phyloP scores from a whole-genome alignment of 1,139 yeast genomes.

The Blastobotrys indianensis region DNA sequence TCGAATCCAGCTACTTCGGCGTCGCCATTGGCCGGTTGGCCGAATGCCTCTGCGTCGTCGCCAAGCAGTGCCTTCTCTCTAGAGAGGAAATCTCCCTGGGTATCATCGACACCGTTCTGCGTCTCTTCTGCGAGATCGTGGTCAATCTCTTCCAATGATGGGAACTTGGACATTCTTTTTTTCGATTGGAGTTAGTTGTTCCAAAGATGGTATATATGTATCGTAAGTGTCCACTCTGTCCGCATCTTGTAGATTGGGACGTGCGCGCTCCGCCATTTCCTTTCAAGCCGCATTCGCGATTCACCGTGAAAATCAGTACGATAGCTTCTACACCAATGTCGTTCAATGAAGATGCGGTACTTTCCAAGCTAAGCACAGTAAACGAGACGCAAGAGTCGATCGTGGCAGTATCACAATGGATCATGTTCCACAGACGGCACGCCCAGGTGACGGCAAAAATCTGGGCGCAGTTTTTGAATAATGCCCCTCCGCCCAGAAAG shows the following conservation, averaged over 20 bases:
- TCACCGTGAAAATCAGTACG: not conserved
- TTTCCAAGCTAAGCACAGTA: conserved; percentile 51
- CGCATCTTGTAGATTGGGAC: not conserved
- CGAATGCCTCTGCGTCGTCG: conserved; percentile 63
- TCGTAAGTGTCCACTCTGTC: not conserved
- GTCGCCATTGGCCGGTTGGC: conserved; percentile 43
- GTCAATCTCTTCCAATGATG: conserved; percentile 59
- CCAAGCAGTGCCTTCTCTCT: conserved; percentile 85
- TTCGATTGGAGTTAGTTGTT: not conserved
- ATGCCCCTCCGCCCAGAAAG: conserved; percentile 42
- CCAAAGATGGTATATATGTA: not conserved
- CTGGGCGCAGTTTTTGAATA: conserved; percentile 50
- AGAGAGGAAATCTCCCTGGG: conserved; percentile 60
- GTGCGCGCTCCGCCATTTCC: conserved; percentile 2
- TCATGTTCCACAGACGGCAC: conserved; percentile 65
- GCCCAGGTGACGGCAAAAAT: conserved; percentile 52
- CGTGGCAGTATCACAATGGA: conserved; percentile 81
- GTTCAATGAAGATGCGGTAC: conserved; percentile 46
- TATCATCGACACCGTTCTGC: conserved; percentile 32
- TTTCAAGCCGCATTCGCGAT: not conserved
- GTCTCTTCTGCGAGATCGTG: conserved; percentile 26
- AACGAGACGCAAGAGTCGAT: conserved; percentile 81
- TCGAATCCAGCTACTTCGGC: conserved; percentile 44
- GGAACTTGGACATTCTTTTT: conserved; percentile 56
- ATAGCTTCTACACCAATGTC: conserved; percentile 43